Percentiles rank a stretch among this genome's conserved stretches.
phyloP scores from a whole-genome alignment of 345 rosid species.

The Anacardium occidentale region DNA sequence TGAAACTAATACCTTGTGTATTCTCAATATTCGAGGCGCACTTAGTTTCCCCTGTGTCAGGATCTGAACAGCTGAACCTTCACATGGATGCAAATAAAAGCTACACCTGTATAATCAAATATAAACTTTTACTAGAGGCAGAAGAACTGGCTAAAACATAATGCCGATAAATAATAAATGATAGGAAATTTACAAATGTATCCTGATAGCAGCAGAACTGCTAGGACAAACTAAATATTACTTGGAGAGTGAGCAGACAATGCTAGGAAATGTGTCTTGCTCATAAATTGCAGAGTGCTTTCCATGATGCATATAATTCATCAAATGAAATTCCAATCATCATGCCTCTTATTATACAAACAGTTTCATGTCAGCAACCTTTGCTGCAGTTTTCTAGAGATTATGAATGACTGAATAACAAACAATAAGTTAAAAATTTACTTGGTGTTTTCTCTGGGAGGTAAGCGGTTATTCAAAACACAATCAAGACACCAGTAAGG shows the following conservation, averaged over 20 bases:
- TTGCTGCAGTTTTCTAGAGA: neutral
- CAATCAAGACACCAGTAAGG: conserved; percentile 98
- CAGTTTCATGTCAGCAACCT: neutral
- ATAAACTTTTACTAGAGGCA: neutral
- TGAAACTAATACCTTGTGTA: conserved; percentile 66
- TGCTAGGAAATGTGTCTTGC: no score
- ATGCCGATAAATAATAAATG: no score
- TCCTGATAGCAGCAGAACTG: neutral
- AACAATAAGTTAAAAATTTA: conserved; percentile 33
- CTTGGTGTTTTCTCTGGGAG: conserved; percentile 93
- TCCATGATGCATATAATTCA: neutral
- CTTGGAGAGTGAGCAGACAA: no score
- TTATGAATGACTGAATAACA: conserved; percentile 10
- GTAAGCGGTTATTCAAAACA: conserved; percentile 81
- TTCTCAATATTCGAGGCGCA: conserved; percentile 97
- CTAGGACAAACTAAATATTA: no score
- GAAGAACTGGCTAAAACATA: neutral
- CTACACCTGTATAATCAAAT: conserved; percentile 68
- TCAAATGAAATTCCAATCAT: neutral
- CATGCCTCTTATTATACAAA: neutral
- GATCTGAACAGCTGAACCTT: conserved; percentile 81
- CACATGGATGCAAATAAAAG: conserved; percentile 91
- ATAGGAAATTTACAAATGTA: neutral
- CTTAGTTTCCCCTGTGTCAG: conserved; percentile 95
- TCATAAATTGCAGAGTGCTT: no score